Conservation (phyloP, 2,329 filamentous ascomycete species). For the Dothideomycetidae sp. region DNA sequence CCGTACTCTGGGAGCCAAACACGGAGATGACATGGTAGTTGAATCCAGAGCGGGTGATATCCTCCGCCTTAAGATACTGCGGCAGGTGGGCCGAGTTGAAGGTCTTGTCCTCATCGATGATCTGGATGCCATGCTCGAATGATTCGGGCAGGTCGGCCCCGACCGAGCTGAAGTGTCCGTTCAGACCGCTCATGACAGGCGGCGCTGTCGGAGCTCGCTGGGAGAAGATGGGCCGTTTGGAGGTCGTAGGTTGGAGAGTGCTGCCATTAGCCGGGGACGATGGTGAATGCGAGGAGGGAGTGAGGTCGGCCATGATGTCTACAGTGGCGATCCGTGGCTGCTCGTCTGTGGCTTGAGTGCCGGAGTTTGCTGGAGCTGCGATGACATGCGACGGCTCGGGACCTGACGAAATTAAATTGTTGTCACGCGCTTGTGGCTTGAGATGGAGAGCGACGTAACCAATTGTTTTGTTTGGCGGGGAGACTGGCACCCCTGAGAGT, state of each 20-base stretch:
- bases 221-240: constrained; percentile 10
- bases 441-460: constrained; percentile 1
- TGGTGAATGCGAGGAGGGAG: not conserved
- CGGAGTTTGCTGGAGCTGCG: constrained; percentile 2
- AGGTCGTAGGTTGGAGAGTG: not conserved
- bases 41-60: constrained; percentile 80
- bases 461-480: constrained; percentile 2
- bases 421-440: constrained; percentile 8
- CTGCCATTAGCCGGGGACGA: constrained; percentile 1
- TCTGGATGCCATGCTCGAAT: constrained; percentile 90
- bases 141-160: constrained; percentile 46
- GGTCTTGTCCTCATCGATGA: constrained; percentile 88
- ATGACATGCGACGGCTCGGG: not conserved
- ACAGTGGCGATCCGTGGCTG: constrained; percentile 3
- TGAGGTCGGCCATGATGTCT: constrained; percentile 1
- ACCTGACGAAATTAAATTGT: constrained; percentile 2
- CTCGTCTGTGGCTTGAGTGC: constrained; percentile 1
- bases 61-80: constrained; percentile 65
- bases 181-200: constrained; percentile 39
- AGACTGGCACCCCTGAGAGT: too few species aligned
- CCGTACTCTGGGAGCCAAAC: constrained; percentile 95
- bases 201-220: constrained; percentile 20
- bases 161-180: constrained; percentile 65
- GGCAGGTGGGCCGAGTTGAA: constrained; percentile 82
- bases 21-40: constrained; percentile 99